These are phyloP conservation scores for Plantago coronopus DNA, from an alignment of 305 asterid species.

Conservation along the genomic window DNA sequence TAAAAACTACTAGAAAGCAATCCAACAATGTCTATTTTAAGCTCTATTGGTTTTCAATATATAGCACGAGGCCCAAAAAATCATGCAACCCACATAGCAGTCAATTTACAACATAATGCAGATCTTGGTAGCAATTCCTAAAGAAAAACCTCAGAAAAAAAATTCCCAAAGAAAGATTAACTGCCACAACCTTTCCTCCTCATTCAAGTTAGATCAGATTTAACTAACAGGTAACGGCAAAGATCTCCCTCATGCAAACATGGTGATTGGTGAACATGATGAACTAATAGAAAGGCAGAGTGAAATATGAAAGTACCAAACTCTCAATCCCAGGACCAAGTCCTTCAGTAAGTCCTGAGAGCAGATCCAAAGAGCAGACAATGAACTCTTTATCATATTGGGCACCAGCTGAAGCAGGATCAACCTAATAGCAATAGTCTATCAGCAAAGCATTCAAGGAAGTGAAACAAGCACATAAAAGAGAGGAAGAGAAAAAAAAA, in stretches of 20 bases:
- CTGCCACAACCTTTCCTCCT: not conserved
- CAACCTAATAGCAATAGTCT: constrained; percentile 44
- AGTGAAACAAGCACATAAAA: not conserved
- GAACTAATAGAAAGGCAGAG: constrained; percentile 11
- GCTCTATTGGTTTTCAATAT: no score
- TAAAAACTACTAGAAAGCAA: no score
- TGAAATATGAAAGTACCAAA: constrained; percentile 51
- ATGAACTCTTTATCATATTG: constrained; percentile 87
- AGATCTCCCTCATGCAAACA: constrained; percentile 12
- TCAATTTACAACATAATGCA: no score
- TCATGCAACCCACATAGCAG: no score
- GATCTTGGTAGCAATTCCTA: no score
- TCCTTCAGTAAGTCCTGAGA: constrained; percentile 93
- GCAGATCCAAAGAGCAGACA: constrained; percentile 91
- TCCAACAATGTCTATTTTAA: no score
- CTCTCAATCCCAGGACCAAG: constrained; percentile 91
- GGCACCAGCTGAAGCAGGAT: constrained; percentile 70
- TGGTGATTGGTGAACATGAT: constrained; percentile 15
- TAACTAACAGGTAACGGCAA: constrained; percentile 9
- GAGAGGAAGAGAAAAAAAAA: not conserved
- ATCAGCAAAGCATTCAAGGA: constrained; percentile 22
- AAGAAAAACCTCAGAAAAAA: no score
- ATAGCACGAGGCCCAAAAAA: no score
- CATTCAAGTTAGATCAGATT: constrained; percentile 3
- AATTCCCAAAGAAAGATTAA: no score